Conservation (phyloP, 805 yeast species). For the Kodamaea jinghongensis region DNA sequence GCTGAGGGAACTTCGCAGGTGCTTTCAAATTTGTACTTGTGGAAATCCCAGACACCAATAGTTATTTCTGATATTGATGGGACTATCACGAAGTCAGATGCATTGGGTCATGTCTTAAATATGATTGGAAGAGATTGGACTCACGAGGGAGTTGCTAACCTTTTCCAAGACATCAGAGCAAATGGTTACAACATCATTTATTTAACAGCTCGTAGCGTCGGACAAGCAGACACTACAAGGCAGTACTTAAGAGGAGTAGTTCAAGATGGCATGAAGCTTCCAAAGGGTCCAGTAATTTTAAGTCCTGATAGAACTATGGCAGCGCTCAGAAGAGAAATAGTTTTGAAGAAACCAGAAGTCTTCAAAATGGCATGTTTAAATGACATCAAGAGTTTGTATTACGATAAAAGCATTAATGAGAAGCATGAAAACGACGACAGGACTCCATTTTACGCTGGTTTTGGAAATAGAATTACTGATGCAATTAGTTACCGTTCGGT, state of each 20-base stretch:
- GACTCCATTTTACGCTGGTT: constrained; percentile 95
- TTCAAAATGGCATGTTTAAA: constrained; percentile 95
- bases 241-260: constrained; percentile 73
- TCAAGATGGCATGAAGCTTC: constrained; percentile 68
- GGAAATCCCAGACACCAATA: constrained; percentile 83
- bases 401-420: constrained; percentile 15
- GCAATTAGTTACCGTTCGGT: constrained; percentile 93
- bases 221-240: constrained; percentile 90
- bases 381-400: constrained; percentile 76
- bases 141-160: constrained; percentile 89
- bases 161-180: constrained; percentile 78
- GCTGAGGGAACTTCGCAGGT: constrained; percentile 80
- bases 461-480: constrained; percentile 95
- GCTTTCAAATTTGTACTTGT: constrained; percentile 68
- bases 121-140: constrained; percentile 98
- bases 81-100: constrained; percentile 96
- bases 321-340: constrained; percentile 87
- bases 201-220: constrained; percentile 91
- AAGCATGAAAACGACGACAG: constrained; percentile 29
- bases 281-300: constrained; percentile 88
- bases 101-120: constrained; percentile 91
- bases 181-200: constrained; percentile 95
- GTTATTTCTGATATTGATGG: constrained; percentile 98
- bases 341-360: constrained; percentile 94
- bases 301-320: constrained; percentile 97